Percentiles rank a stretch among this genome's conserved stretches.
Evolutionary conservation across 768 basidiomycete species (phyloP).

Genomic region (Lentinus tigrinus): DNA sequence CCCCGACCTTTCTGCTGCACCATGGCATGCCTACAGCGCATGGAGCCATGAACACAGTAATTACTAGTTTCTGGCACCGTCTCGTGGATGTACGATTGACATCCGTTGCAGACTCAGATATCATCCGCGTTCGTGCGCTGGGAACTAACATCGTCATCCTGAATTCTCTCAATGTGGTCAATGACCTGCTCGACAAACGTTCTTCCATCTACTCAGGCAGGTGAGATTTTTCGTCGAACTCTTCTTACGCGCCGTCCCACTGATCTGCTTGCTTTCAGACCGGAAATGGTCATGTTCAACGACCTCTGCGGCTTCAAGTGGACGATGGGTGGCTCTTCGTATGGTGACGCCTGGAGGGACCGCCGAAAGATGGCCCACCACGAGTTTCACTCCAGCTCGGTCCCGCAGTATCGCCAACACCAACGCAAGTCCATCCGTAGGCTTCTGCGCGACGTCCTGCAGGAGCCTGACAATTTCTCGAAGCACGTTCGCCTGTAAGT

Average conservation of each 20-base stretch:
- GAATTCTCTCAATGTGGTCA: neutral
- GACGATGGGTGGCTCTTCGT: conserved; percentile 36
- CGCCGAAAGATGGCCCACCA: conserved; percentile 38
- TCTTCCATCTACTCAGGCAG: neutral
- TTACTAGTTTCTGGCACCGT: neutral
- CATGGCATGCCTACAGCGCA: neutral
- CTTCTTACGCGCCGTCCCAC: neutral
- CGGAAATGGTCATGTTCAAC: neutral
- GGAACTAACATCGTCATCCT: neutral
- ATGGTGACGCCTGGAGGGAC: conserved; percentile 38
- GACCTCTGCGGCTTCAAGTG: conserved; percentile 32
- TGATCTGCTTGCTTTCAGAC: neutral
- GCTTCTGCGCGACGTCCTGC: conserved; percentile 30
- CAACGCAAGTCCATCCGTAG: conserved; percentile 27
- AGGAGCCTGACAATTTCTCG: conserved; percentile 30
- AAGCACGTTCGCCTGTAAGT: conserved; percentile 35
- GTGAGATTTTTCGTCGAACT: neutral
- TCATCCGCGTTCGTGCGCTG: neutral
- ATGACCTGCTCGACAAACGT: neutral
- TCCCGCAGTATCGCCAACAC: conserved; percentile 28
- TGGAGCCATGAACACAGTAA: neutral
- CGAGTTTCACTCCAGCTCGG: conserved; percentile 35
- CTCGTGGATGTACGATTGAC: neutral
- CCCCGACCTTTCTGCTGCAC: neutral
- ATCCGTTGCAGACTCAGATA: neutral